Conservation (phyloP, 352 stramenopile genomes). For the Plasmopara viticola region DNA sequence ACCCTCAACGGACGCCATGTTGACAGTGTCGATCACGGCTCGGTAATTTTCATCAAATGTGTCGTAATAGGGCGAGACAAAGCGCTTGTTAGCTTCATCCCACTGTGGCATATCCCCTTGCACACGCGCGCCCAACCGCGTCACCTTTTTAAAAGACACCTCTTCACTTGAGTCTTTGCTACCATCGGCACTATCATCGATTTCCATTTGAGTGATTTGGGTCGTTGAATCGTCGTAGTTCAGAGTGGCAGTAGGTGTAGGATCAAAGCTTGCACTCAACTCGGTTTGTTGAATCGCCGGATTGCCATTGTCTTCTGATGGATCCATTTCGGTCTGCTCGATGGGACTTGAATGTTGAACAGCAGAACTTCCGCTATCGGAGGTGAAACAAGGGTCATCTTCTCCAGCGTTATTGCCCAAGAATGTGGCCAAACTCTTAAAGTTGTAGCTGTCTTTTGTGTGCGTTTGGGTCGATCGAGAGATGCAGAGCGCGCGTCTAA, state of each 20-base stretch:
- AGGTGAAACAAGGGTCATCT: too few species aligned
- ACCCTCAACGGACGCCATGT: constrained; percentile 48
- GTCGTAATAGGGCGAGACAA: constrained; percentile 32
- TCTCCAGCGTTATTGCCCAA: too few species aligned
- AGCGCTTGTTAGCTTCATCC: constrained; percentile 27
- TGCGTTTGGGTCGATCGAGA: not conserved
- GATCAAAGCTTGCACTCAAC: not conserved
- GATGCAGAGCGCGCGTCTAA: not conserved
- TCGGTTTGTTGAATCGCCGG: not conserved
- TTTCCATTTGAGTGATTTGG: not conserved
- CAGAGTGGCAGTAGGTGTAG: not conserved
- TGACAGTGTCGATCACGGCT: constrained; percentile 44
- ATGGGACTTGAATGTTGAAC: too few species aligned
- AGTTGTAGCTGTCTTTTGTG: not conserved
- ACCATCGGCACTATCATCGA: not conserved
- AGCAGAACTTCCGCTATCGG: too few species aligned
- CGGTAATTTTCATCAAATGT: constrained; percentile 40
- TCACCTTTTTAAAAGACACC: constrained; percentile 37
- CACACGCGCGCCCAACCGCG: constrained; percentile 38
- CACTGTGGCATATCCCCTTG: constrained; percentile 40
- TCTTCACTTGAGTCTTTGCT: constrained; percentile 1
- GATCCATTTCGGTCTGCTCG: not conserved
- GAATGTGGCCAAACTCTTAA: not conserved
- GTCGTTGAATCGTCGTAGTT: not conserved
- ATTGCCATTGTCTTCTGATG: not conserved